Percentiles rank a stretch among this genome's conserved stretches.
Conservation (phyloP, 768 basidiomycete genomes). For the Holtermanniella nyarrowii region DNA sequence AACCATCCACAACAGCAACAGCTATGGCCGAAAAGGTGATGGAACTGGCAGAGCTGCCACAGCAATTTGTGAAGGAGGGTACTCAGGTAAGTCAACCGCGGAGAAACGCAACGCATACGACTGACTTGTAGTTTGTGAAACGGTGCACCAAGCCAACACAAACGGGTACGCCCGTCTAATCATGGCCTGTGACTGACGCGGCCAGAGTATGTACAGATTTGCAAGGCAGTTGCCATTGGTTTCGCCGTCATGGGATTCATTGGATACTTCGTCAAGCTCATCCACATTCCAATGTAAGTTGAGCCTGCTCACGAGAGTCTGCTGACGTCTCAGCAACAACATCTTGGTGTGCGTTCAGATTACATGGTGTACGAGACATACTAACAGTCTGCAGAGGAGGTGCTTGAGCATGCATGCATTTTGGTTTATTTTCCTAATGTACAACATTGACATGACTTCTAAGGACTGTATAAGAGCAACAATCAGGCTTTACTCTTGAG, state of each 20-base stretch:
- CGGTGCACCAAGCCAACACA: conserved; percentile 96
- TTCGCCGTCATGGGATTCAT: conserved; percentile 99
- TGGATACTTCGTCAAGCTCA: conserved; percentile 95
- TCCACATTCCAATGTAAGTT: conserved; percentile 94
- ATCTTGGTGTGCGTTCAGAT: conserved; percentile 94
- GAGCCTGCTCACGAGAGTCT: background rate
- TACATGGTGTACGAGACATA: background rate
- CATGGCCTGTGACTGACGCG: background rate
- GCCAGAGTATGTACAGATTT: conserved; percentile 87
- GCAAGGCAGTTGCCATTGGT: conserved; percentile 89
- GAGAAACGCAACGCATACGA: background rate
- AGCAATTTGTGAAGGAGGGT: conserved; percentile 85
- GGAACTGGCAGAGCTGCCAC: conserved; percentile 83
- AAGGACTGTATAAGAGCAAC: too few species aligned
- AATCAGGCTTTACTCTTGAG: too few species aligned
- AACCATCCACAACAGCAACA: too few species aligned
- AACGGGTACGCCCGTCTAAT: conserved; percentile 54
- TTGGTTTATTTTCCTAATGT: too few species aligned
- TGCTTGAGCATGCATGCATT: too few species aligned
- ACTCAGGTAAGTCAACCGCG: conserved; percentile 57
- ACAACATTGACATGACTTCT: too few species aligned
- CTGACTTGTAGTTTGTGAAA: conserved; percentile 64
- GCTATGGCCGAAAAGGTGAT: conserved; percentile 82
- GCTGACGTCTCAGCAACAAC: conserved; percentile 62
- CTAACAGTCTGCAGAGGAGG: conserved; percentile 55